Evolutionary conservation across 495 filamentous ascomycete species (phyloP), one percentile per base, ranked within the genome.

Genomic region (Lophium mytilinum): DNA sequence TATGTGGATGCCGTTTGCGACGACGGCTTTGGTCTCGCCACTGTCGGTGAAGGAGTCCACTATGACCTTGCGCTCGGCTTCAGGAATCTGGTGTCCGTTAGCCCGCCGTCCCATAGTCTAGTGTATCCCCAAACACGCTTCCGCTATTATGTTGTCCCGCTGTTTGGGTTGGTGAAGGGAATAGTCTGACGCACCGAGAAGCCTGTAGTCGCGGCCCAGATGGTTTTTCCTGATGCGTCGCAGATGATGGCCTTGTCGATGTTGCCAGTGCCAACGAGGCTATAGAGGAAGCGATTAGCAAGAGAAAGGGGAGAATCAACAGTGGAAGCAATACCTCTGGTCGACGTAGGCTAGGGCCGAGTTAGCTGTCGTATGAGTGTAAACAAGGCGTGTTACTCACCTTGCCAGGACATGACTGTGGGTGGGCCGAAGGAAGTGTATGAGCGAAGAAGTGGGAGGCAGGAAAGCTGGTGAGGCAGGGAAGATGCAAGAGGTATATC

Each of bases 171-270:
- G 2, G 24, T 30, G 24, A 30, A 30, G 24, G 24, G 24, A 30
- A 30, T 30, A 24, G 30, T 40, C 3, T n/a, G 30, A 64, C 84
- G 68, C 83, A 95, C 90, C 61, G 70, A 71, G 76, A 94, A 94
- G 58, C 76, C 80, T 17, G 78, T 15, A 18, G 83, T 80, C n/a
- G 75, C 67, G 55, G 91, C 91, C 89, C 91, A 95, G 62, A 84
- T 77, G 69, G 83, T 88, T 68, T 88, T 86, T 68, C 90, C 89
- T 58, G 85, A 83, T 56, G 72, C 75, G 73, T 84, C 88, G 75
- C 92, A 83, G 71, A 96, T 94, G 67, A 87, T 88, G 65, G 83
- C 93, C 75, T 87, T 84, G 78, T 93, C 87, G 72, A 96, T 75
- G 71, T 93, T 86, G 65, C 83, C 83, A 62, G 79, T 83, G 74